Evolutionary conservation across 2,329 filamentous ascomycete genomes (phyloP).

Genomic region (Aspergillus sp.): DNA sequence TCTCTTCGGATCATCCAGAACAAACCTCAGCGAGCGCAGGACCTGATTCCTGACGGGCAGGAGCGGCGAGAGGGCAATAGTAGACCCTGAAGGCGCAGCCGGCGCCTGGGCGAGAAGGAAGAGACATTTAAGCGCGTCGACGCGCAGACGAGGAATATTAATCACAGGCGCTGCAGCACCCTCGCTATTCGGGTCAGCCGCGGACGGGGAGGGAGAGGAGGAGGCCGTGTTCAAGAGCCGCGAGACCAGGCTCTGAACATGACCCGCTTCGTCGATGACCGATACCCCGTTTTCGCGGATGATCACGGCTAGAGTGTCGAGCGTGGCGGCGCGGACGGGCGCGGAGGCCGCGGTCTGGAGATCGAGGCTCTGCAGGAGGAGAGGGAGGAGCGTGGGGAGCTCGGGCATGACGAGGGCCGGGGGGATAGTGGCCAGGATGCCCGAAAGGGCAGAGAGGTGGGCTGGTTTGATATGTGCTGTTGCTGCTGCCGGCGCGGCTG

Average conservation of each 20-base stretch:
- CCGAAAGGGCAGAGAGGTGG: conserved; percentile 55
- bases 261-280: conserved; percentile 44
- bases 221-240: conserved; percentile 44
- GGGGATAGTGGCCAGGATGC: conserved; percentile 51
- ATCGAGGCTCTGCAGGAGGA: conserved; percentile 56
- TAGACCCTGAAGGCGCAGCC: conserved; percentile 15
- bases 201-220: conserved; percentile 10
- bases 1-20: conserved; percentile 55
- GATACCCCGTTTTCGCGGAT: conserved; percentile 47
- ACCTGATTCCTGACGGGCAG: conserved; percentile 50
- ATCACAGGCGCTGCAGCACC: no score
- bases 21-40: conserved; percentile 43
- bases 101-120: conserved; percentile 27
- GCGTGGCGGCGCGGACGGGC: conserved; percentile 50
- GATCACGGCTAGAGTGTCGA: conserved; percentile 50
- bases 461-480: conserved; percentile 44
- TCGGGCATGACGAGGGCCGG: conserved; percentile 52
- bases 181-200: not conserved
- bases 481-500: conserved; percentile 9
- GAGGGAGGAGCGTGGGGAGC: conserved; percentile 47
- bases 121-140: conserved; percentile 29
- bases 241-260: conserved; percentile 48
- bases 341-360: conserved; percentile 38
- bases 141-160: conserved; percentile 24
- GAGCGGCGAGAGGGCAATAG: conserved; percentile 38